A percentile compares a stretch with the other conserved stretches of the same genome.
Evolutionary conservation across 2,329 filamentous ascomycete species (phyloP).

Genomic region (Apiospora malaysiana): DNA sequence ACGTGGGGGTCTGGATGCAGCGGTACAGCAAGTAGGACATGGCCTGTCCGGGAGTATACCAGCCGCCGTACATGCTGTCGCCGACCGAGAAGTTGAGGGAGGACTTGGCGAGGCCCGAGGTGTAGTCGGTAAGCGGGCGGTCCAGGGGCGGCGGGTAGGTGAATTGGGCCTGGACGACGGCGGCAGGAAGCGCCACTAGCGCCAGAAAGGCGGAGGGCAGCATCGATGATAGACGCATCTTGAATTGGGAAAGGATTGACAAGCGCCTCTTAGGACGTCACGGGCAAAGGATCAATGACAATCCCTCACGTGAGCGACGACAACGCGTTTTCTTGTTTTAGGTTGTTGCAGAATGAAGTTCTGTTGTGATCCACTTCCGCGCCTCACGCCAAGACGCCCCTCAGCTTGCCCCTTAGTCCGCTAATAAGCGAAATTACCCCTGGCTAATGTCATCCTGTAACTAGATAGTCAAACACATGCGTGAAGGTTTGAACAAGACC

Average conservation of each 20-base stretch:
- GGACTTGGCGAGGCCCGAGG: neutral
- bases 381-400: neutral
- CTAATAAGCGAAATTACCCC: neutral
- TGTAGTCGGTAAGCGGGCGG: neutral
- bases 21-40: constrained; percentile 5
- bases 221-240: neutral
- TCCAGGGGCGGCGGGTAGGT: constrained; percentile 1
- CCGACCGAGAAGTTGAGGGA: neutral
- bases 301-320: neutral
- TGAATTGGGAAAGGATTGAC: neutral
- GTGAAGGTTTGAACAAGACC: too few relatives aligned
- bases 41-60: neutral
- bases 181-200: neutral
- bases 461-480: too few relatives aligned
- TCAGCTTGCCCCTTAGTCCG: neutral
- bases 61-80: constrained; percentile 14
- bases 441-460: neutral
- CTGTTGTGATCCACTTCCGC: constrained; percentile 10
- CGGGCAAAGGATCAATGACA: neutral
- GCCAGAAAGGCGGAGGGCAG: neutral
- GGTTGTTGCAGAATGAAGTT: neutral
- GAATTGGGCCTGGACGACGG: neutral
- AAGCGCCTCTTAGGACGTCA: neutral
- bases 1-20: neutral
- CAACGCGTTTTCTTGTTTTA: neutral